Conservation (phyloP, 2,329 filamentous ascomycete genomes). For the Periconia sp. region DNA sequence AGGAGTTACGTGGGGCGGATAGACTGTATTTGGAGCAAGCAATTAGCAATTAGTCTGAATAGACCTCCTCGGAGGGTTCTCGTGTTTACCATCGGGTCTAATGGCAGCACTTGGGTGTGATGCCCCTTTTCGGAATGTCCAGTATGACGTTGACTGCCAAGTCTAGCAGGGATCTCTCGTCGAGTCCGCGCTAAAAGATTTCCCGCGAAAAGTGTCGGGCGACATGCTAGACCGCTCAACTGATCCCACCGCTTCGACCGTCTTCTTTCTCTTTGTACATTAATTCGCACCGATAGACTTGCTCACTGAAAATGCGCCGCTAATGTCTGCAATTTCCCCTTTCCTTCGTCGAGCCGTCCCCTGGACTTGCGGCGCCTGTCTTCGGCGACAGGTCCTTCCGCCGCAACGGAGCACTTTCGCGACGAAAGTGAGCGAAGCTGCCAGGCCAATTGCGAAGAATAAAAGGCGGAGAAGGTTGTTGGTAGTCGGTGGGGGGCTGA, state of each 20-base stretch:
- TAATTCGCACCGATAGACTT: neutral
- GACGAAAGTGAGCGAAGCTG: slow-evolving; percentile 11
- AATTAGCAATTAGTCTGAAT: no score
- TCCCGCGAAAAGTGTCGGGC: slow-evolving; percentile 9
- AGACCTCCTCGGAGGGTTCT: no score
- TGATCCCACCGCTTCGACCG: neutral
- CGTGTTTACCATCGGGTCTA: no score
- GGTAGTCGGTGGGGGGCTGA: slow-evolving; percentile 32
- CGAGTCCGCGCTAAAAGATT: slow-evolving; percentile 8
- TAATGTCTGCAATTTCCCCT: slow-evolving; percentile 38
- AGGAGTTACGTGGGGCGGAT: no score
- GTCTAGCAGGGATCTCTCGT: no score
- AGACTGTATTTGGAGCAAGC: no score
- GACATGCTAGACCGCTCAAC: neutral
- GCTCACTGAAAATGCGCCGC: slow-evolving; percentile 21
- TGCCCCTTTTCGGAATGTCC: no score
- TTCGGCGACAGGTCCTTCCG: slow-evolving; percentile 27
- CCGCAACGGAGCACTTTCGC: slow-evolving; percentile 17
- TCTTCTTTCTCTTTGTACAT: slow-evolving; percentile 4
- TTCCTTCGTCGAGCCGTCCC: slow-evolving; percentile 31
- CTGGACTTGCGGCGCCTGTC: slow-evolving; percentile 46
- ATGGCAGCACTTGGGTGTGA: no score
- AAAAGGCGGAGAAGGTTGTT: slow-evolving; percentile 36
- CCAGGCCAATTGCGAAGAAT: slow-evolving; percentile 16
- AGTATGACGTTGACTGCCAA: no score